Percentiles rank a stretch among this genome's conserved stretches.
Conservation (phyloP, 768 basidiomycete species). For the Pleurotus tuoliensis region DNA sequence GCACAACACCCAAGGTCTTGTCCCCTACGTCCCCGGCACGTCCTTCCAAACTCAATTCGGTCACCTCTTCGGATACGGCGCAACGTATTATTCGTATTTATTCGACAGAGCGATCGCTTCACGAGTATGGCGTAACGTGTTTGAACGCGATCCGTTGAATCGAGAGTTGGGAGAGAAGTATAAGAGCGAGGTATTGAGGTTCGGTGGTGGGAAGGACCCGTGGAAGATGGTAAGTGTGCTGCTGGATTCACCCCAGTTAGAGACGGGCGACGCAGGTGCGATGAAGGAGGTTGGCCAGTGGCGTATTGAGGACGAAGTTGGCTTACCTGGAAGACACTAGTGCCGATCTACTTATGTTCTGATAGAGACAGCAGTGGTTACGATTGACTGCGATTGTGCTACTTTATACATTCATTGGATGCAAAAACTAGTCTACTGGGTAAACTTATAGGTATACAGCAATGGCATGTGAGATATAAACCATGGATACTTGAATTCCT, state of each 20-base stretch:
- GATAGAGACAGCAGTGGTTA: no score
- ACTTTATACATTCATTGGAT: no score
- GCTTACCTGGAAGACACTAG: constrained; percentile 57
- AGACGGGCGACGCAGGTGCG: constrained; percentile 68
- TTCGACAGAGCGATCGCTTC: constrained; percentile 96
- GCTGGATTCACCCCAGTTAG: constrained; percentile 61
- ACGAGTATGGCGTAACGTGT: constrained; percentile 81
- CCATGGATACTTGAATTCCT: no score
- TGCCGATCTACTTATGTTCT: neutral
- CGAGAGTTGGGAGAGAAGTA: constrained; percentile 78
- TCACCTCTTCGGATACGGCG: constrained; percentile 93
- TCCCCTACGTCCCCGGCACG: constrained; percentile 81
- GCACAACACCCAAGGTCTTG: constrained; percentile 66
- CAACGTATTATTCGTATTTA: constrained; percentile 96
- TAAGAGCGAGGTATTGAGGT: constrained; percentile 68
- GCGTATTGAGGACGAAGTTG: constrained; percentile 76
- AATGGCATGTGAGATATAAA: no score
- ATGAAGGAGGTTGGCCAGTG: constrained; percentile 91
- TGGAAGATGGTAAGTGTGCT: constrained; percentile 87
- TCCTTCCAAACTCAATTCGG: constrained; percentile 96
- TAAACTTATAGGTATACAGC: no score
- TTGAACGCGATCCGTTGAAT: constrained; percentile 61
- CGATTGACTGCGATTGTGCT: no score
- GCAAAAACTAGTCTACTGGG: no score
- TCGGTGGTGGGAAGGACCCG: constrained; percentile 89